Conservation (phyloP, 176 grass and related monocot species). For the Zizania latifolia region DNA sequence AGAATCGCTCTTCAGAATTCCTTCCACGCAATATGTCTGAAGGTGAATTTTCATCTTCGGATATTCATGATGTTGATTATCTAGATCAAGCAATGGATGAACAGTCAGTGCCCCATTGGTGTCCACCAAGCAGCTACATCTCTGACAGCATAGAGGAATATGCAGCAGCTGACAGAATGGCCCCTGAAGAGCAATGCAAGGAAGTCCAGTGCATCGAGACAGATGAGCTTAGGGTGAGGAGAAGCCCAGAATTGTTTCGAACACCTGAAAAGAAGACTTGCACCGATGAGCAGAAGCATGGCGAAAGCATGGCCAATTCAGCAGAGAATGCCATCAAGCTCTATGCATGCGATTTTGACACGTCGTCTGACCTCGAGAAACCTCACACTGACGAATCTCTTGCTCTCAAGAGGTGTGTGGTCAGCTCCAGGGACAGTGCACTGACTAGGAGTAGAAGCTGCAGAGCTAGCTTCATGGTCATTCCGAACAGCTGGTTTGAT, state of each 20-base stretch:
- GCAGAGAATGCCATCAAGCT: constrained; percentile 29
- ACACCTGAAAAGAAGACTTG: constrained; percentile 5
- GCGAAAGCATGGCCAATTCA: constrained; percentile 20
- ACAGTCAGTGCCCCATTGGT: not conserved
- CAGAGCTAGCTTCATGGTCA: constrained; percentile 68
- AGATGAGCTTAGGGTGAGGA: constrained; percentile 27
- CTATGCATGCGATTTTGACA: constrained; percentile 36
- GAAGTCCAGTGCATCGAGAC: constrained; percentile 74
- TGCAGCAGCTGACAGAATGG: constrained; percentile 13
- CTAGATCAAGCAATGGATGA: constrained; percentile 36
- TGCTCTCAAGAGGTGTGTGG: constrained; percentile 31
- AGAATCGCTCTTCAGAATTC: constrained; percentile 48
- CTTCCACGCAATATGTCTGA: constrained; percentile 42
- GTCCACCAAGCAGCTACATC: constrained; percentile 27
- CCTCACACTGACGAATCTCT: constrained; percentile 27
- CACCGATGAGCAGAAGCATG: not conserved
- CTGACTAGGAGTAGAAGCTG: constrained; percentile 74
- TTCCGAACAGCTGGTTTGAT: constrained; percentile 56
- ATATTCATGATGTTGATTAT: constrained; percentile 41
- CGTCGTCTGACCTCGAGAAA: constrained; percentile 28
- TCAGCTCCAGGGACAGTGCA: constrained; percentile 35
- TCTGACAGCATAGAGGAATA: constrained; percentile 22
- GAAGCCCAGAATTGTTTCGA: constrained; percentile 38
- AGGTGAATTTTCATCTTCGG: constrained; percentile 58
- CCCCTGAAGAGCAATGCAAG: constrained; percentile 64